Evolutionary conservation across 495 filamentous ascomycete genomes (phyloP), one percentile per base, ranked within the genome.

Genomic region (Amniculicola lignicola): DNA sequence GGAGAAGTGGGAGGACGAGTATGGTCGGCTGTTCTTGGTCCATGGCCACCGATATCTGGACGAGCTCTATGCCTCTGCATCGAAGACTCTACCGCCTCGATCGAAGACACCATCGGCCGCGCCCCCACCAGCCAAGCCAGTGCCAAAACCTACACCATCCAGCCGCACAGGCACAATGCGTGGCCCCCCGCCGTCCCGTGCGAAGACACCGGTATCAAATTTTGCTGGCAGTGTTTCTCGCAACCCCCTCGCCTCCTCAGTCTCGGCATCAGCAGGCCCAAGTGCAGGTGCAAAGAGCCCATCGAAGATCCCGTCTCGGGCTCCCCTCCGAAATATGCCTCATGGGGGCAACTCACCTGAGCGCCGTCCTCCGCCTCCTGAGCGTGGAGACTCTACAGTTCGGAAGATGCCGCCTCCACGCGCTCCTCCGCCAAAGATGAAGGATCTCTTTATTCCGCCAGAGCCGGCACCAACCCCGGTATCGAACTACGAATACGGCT

Each of bases 1-100:
- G 24, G 90, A 94, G 72, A 72, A 79, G 29, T 99, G 88, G 87
- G 94, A 96, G 67, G 87, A 95, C 52, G 91, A 96, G 55, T 95
- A 89, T 66, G 90, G 91, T 27, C 82, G 90, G 33, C 89, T 91
- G 18, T 96, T 97, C 76, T 74, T 92, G 33, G 89, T 99, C 27
- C 88, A 90, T 55, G 93, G 93, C 24, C 85, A 95, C 57, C 78
- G 88, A 61, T 99, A 97, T 65, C 75, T 94, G 37, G 88, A 95
- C 58, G 75, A 84, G 51, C 73, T 94, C 25, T 83, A 86, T 54
- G 76, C 79, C 15, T 77, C 81, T 10, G 75, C 79, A 21, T 69
- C 81, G 3, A 92, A 79, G 64, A 70, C 76, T n/a, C 79, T 74
- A 10, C 81, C 79, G 18, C 79, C 88, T 1, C 78, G 56, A 66